phyloP scores from a whole-genome alignment of 768 basidiomycete genomes.

The Boletus patriciae region DNA sequence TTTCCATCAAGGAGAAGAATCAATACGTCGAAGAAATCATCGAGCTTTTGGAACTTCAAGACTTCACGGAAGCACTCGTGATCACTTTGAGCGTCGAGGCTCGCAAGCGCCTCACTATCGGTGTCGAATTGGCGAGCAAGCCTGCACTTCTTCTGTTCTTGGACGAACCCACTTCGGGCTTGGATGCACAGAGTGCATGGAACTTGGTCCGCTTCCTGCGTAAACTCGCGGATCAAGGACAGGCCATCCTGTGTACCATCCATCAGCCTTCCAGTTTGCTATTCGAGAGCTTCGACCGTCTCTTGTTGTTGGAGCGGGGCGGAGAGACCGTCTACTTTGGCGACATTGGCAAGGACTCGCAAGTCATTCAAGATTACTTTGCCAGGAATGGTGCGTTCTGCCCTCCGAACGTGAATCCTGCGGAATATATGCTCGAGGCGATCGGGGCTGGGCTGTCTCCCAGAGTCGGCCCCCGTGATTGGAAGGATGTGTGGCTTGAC shows the following conservation, averaged over 20 bases:
- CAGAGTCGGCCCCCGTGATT: conserved; percentile 74
- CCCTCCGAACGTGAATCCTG: conserved; percentile 76
- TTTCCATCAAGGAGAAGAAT: conserved; percentile 73
- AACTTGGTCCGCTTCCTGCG: conserved; percentile 78
- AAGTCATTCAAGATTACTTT: conserved; percentile 72
- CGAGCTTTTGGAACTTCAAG: conserved; percentile 79
- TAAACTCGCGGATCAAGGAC: conserved; percentile 81
- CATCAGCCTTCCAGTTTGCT: conserved; percentile 85
- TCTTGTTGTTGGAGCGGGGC: conserved; percentile 68
- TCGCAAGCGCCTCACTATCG: conserved; percentile 86
- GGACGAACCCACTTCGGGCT: conserved; percentile 54
- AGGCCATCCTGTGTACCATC: conserved; percentile 88
- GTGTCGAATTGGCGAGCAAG: conserved; percentile 87
- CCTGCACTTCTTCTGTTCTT: conserved; percentile 25
- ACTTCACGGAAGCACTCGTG: conserved; percentile 80
- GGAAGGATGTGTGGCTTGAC: conserved; percentile 82
- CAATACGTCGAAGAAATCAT: conserved; percentile 82
- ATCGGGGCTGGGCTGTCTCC: conserved; percentile 81
- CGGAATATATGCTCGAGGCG: conserved; percentile 79
- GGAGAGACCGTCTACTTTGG: conserved; percentile 95
- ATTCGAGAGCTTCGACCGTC: conserved; percentile 82
- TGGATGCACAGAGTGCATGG: conserved; percentile 73
- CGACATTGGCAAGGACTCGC: conserved; percentile 75
- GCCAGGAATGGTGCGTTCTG: conserved; percentile 67
- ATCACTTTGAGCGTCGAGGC: conserved; percentile 66